Base-by-base conservation (phyloP, 768 basidiomycete species). In the Mycena amicta region DNA sequence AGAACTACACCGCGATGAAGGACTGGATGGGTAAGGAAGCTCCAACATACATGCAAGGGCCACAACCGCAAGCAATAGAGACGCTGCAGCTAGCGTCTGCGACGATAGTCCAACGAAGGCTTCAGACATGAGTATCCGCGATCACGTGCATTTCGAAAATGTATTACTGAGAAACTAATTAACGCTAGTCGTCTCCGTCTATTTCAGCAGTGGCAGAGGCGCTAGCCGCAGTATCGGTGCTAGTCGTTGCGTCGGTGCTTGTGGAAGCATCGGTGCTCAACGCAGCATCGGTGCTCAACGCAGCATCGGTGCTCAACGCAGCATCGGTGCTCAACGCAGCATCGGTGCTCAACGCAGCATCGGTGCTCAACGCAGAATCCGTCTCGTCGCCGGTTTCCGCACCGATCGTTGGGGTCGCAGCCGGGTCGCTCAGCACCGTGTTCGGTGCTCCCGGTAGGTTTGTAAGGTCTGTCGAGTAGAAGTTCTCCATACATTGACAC, bases 1-100 rank as follows among this genome's bases (percentile, higher is more conserved):
- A 83, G 71, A 66, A 80, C 83, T 85, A 28, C 18, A 30, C 53
- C 56, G 41, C 47, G 53, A 26, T 52, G 50, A 37, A n/a, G 4
- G 47, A 28, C 43, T 41, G 52, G 23, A 41, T 45, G 25, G 26
- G n/a, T 37, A 28, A 43, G 18, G 40, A 39, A 40, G 26, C 43
- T 40, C 59, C 41, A 63, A 74, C 80, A 57, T 39, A 85, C 83
- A 70, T 53, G 76, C 69, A 28, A 83, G 49, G 25, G 81, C 64
- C 8, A 82, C 51, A 22, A 81, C 50, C 5, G 83, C 83, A 18
- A 80, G 60, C 31, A 70, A 56, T 1, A 85, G 66, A 5, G 86
- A 82, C 18, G 74, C 75, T 18, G 81, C 27, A 2, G 72, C 57
- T 39, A 84, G 59, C 31, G 72, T 74, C 49, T 68, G 70, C n/a